Conservation (phyloP, 2,329 filamentous ascomycete species). For the Stachybotrys echinatus region DNA sequence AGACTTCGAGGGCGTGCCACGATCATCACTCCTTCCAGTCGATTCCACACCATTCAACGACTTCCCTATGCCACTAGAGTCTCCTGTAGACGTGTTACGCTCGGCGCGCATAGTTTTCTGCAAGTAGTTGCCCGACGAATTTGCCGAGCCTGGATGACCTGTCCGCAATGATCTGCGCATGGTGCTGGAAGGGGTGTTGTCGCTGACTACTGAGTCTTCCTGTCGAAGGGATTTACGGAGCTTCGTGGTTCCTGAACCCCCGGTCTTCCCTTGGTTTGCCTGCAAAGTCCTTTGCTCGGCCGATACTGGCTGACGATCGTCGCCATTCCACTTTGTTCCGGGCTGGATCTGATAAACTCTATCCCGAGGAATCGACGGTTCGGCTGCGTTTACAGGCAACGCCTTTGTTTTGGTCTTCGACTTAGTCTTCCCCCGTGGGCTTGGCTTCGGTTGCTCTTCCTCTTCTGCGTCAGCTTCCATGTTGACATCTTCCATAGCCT, state of each 20-base stretch:
- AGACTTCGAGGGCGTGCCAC: conserved; percentile 3
- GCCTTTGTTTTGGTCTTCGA: neutral
- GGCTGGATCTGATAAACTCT: conserved; percentile 35
- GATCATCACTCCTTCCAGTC: conserved; percentile 4
- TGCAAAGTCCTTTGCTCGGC: neutral
- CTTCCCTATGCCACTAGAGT: conserved; percentile 14
- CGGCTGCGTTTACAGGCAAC: conserved; percentile 2
- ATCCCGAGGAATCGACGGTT: conserved; percentile 7
- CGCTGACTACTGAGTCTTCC: conserved; percentile 13
- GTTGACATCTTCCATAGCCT: conserved; percentile 49
- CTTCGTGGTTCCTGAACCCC: conserved; percentile 10
- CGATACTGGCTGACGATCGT: conserved; percentile 2
- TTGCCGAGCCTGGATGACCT: neutral
- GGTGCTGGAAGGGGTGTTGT: conserved; percentile 8
- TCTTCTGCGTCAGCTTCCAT: conserved; percentile 34
- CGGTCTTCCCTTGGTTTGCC: neutral
- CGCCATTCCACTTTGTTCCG: conserved; percentile 20
- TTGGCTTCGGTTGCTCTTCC: conserved; percentile 8
- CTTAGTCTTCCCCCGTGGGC: conserved; percentile 20
- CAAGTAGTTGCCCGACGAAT: neutral
- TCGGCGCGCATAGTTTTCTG: neutral
- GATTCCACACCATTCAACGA: conserved; percentile 14
- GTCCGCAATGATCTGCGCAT: conserved; percentile 29
- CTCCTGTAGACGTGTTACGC: neutral
- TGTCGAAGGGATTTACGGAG: conserved; percentile 45